Evolutionary conservation across 805 yeast species (phyloP).

Genomic region (Candida succiphila): DNA sequence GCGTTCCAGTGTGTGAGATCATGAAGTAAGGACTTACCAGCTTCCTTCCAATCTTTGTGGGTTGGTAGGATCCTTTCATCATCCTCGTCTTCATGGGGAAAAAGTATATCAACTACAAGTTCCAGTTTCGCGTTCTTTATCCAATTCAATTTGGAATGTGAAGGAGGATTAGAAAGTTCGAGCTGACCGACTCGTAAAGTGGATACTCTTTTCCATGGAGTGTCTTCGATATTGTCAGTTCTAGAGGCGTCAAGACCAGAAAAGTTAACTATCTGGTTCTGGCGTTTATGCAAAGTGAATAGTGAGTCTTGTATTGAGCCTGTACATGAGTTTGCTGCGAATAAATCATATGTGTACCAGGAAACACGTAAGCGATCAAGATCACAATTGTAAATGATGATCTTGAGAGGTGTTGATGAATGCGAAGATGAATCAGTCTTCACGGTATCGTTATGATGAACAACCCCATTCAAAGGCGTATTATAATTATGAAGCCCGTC

Average conservation of each 20-base stretch:
- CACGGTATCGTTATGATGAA: constrained; percentile 1
- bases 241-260: constrained; percentile 19
- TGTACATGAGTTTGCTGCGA: constrained; percentile 60
- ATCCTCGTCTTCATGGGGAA: constrained; percentile 39
- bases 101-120: constrained; percentile 59
- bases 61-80: too few relatives aligned
- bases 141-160: constrained; percentile 54
- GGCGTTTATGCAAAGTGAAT: constrained; percentile 70
- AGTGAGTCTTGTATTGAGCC: constrained; percentile 70
- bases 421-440: background rate
- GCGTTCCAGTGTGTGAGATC: background rate
- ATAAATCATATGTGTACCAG: constrained; percentile 52
- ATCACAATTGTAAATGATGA: constrained; percentile 58
- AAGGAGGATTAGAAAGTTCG: constrained; percentile 20
- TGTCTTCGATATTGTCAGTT: constrained; percentile 6
- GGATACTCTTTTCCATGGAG: constrained; percentile 41
- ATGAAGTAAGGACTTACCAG: background rate
- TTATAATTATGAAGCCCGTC: constrained; percentile 10
- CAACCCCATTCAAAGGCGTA: constrained; percentile 4
- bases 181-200: constrained; percentile 31
- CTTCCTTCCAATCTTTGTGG: background rate
- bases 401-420: constrained; percentile 26
- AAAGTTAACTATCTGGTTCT: constrained; percentile 41
- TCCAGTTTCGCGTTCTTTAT: constrained; percentile 62
- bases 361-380: constrained; percentile 49